phyloP scores from a whole-genome alignment of 1,139 yeast genomes.

The Nematodospora anomalae region DNA sequence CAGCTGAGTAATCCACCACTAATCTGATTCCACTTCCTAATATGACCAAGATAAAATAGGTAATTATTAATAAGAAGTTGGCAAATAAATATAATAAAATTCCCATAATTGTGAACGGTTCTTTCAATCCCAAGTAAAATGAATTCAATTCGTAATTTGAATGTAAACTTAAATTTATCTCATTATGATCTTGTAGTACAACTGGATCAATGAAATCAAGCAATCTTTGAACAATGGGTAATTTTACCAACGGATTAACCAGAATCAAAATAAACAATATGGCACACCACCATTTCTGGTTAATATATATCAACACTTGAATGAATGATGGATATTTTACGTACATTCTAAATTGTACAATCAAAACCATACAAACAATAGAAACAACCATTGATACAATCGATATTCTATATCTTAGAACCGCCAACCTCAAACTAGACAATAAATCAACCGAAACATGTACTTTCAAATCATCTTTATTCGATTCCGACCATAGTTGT shows the following conservation, averaged over 20 bases:
- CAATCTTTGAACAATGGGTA: slow-evolving; percentile 20
- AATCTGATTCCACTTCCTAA: slow-evolving; percentile 8
- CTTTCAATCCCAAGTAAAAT: slow-evolving; percentile 69
- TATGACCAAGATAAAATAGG: slow-evolving; percentile 22
- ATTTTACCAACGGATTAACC: slow-evolving; percentile 40
- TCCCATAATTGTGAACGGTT: slow-evolving; percentile 41
- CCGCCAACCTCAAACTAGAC: slow-evolving; percentile 51
- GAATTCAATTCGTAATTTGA: slow-evolving; percentile 29
- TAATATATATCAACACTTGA: slow-evolving; percentile 34
- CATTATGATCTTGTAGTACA: slow-evolving; percentile 40
- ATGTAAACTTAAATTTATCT: slow-evolving; percentile 27
- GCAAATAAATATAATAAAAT: slow-evolving; percentile 56
- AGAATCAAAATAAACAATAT: slow-evolving; percentile 22
- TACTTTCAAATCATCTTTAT: slow-evolving; percentile 19
- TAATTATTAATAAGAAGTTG: slow-evolving; percentile 41
- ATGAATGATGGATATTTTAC: slow-evolving; percentile 50
- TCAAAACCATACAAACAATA: slow-evolving; percentile 43
- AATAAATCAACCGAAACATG: slow-evolving; percentile 42
- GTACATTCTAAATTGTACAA: slow-evolving; percentile 41
- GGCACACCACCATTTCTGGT: slow-evolving; percentile 17
- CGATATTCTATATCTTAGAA: slow-evolving; percentile 63
- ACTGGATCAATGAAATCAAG: slow-evolving; percentile 57
- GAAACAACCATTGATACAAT: slow-evolving; percentile 55
- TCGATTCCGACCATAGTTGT: slow-evolving; percentile 48
- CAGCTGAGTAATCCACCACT: slow-evolving; percentile 5